phyloP scores from a whole-genome alignment of 257 asterid genomes.

The Fraxinus quadrangulata region DNA sequence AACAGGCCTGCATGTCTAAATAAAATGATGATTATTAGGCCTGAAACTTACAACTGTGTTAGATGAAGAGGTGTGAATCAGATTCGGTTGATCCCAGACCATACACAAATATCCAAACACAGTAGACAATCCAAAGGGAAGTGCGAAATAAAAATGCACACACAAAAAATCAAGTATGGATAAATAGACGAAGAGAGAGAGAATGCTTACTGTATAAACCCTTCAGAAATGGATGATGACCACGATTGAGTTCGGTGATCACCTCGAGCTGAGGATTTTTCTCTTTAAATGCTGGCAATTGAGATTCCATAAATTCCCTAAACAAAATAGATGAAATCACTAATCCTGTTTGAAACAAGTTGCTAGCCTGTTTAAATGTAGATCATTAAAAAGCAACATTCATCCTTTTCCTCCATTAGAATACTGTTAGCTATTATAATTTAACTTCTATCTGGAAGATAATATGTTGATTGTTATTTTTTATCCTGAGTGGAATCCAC shows the following conservation, averaged over 20 bases:
- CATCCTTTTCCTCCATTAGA: neutral
- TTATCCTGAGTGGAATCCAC: neutral
- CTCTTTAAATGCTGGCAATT: constrained; percentile 67
- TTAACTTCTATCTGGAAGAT: neutral
- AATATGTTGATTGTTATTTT: neutral
- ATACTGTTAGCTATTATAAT: neutral
- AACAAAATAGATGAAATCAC: constrained; percentile 19
- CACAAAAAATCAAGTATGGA: neutral
- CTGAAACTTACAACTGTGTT: neutral
- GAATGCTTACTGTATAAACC: constrained; percentile 67
- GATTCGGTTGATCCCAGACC: neutral
- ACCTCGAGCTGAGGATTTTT: constrained; percentile 87
- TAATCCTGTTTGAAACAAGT: neutral
- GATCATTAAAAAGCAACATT: neutral
- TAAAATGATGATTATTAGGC: neutral
- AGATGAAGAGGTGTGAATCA: neutral
- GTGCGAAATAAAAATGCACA: neutral
- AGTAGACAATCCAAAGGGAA: neutral
- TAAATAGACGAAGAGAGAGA: constrained; percentile 14
- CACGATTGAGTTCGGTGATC: constrained; percentile 77
- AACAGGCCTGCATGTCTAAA: neutral
- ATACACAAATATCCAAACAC: neutral
- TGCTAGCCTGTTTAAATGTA: neutral
- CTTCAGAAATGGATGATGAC: constrained; percentile 81
- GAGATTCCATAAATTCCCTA: constrained; percentile 86